Evolutionary conservation across 192 early-diverging fungal species (phyloP).

Genomic region (Gaertneriomyces semiglobifer): DNA sequence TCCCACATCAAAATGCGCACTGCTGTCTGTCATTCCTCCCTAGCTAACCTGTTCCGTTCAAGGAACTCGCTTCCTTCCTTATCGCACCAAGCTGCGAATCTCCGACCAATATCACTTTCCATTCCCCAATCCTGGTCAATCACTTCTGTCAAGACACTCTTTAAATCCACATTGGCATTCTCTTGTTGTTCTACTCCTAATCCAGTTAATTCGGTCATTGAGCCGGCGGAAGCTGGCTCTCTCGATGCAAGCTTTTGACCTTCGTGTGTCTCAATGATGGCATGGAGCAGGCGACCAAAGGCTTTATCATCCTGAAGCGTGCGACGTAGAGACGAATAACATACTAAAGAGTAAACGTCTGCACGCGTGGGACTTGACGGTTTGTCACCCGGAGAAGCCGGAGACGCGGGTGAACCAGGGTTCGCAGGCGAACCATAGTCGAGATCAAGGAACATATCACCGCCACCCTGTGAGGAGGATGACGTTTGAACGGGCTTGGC

Average conservation of each 20-base stretch:
- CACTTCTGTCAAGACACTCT: background rate
- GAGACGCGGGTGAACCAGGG: background rate
- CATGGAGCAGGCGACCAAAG: constrained; percentile 24
- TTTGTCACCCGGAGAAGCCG: background rate
- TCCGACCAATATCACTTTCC: constrained; percentile 1
- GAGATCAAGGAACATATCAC: no score
- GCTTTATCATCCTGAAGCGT: constrained; percentile 26
- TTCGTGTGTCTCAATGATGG: constrained; percentile 14
- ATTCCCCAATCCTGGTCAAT: background rate
- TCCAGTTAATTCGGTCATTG: background rate
- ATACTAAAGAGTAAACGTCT: background rate
- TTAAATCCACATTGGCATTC: background rate
- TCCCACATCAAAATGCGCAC: no score
- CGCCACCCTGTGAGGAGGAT: background rate
- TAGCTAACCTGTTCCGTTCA: no score
- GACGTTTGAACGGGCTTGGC: background rate
- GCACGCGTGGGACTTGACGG: background rate
- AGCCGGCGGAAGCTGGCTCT: background rate
- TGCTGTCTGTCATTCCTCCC: no score
- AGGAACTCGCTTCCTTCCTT: no score
- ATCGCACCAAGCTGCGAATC: background rate
- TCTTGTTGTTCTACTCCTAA: background rate
- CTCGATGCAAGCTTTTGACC: background rate
- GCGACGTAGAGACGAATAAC: constrained; percentile 13
- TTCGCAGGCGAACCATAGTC: background rate